These are phyloP conservation scores for Solanum microdontum DNA, from an alignment of 257 asterid species.

Conservation along the genomic window DNA sequence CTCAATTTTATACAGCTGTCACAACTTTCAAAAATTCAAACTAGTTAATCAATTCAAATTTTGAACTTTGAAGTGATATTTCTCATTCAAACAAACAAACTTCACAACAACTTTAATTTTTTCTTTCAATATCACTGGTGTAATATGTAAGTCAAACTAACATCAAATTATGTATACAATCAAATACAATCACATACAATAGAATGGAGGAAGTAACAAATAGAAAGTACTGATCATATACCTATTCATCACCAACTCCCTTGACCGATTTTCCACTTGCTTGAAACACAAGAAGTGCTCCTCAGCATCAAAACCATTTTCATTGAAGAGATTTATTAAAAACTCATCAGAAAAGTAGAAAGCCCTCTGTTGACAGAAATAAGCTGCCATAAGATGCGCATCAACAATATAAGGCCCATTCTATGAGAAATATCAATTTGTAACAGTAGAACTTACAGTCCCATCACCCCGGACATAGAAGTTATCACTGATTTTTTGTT, in stretches of 20 bases:
- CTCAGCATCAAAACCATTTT: conserved; percentile 58
- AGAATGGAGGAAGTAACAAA: neutral
- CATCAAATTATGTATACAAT: neutral
- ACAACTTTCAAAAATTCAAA: neutral
- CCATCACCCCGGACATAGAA: conserved; percentile 98
- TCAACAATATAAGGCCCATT: neutral
- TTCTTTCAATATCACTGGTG: neutral
- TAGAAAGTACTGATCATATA: conserved; percentile 6
- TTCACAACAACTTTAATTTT: neutral
- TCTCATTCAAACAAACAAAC: neutral
- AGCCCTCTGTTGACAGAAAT: conserved; percentile 58
- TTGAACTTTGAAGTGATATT: neutral
- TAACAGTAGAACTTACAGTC: conserved; percentile 52
- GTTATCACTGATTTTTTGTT: conserved; percentile 87
- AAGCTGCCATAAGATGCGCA: conserved; percentile 9
- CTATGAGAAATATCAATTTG: conserved; percentile 4
- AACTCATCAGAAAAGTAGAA: conserved; percentile 89
- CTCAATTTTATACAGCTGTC: neutral
- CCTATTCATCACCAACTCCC: conserved; percentile 86
- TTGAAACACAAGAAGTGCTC: conserved; percentile 85
- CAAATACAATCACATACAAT: neutral
- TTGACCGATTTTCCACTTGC: conserved; percentile 88
- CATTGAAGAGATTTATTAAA: conserved; percentile 50
- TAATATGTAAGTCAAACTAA: neutral
- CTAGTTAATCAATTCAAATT: neutral